Percentiles rank a stretch among this genome's conserved stretches.
These are phyloP conservation scores for Clarireedia sp. DNA, from an alignment of 2,329 filamentous ascomycete species.

Conservation along the genomic window DNA sequence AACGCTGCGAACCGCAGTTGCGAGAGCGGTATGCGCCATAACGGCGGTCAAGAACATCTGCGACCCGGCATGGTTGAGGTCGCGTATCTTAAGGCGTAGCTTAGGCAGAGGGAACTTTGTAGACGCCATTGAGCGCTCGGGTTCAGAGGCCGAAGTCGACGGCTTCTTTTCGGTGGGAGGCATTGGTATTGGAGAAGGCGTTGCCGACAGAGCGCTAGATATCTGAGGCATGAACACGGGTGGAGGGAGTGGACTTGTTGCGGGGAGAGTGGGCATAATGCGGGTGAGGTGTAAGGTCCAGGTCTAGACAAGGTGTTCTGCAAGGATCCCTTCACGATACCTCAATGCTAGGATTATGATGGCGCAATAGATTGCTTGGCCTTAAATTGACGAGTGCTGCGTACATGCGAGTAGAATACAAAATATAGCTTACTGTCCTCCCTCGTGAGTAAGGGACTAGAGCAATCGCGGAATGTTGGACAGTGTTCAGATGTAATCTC, in stretches of 20 bases:
- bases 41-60: constrained; percentile 59
- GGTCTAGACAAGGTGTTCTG: constrained; percentile 8
- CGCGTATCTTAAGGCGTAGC: constrained; percentile 51
- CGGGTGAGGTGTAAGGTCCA: not conserved
- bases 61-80: constrained; percentile 52
- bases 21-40: constrained; percentile 54
- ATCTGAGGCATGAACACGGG: constrained; percentile 22
- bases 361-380: not conserved
- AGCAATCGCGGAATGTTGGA: not conserved
- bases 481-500: not conserved
- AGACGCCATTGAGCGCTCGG: not conserved
- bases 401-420: no score
- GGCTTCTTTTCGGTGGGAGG: constrained; percentile 4
- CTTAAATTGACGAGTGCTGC: not conserved
- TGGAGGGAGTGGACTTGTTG: constrained; percentile 16
- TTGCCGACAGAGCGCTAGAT: constrained; percentile 8
- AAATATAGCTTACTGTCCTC: no score
- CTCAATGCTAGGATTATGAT: not conserved
- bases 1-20: constrained; percentile 57
- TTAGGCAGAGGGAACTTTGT: constrained; percentile 40
- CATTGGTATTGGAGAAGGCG: constrained; percentile 13
- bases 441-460: no score
- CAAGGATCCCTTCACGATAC: constrained; percentile 2
- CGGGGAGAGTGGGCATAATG: constrained; percentile 15
- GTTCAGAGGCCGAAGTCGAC: not conserved